These are phyloP conservation scores for Ogataea philodendri DNA, from an alignment of 805 yeast genomes.

Conservation along the genomic window DNA sequence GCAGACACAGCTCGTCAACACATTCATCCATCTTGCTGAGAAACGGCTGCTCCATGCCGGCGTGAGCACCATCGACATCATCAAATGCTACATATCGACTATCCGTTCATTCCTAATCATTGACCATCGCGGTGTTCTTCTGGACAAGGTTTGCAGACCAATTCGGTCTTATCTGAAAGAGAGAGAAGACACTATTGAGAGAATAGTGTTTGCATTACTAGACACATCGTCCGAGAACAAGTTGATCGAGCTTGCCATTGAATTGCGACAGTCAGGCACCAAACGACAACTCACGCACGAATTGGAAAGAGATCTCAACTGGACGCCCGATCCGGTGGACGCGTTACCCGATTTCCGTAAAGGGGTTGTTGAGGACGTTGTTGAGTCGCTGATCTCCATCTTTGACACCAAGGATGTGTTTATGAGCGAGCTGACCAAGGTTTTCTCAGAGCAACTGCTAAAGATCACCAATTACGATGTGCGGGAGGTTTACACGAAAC, in stretches of 20 bases:
- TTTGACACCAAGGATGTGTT: conserved; percentile 69
- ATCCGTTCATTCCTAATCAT: conserved; percentile 67
- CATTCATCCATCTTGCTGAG: conserved; percentile 46
- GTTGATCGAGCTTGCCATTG: conserved; percentile 53
- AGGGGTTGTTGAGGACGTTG: conserved; percentile 59
- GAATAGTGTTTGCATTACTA: conserved; percentile 70
- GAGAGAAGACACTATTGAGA: conserved; percentile 68
- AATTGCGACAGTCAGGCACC: conserved; percentile 40
- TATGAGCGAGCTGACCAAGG: conserved; percentile 58
- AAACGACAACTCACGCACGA: conserved; percentile 32
- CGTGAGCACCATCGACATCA: conserved; percentile 69
- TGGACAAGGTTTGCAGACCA: conserved; percentile 76
- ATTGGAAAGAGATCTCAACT: conserved; percentile 48
- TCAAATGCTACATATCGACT: conserved; percentile 66
- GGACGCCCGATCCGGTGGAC: conserved; percentile 88
- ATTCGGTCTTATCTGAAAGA: conserved; percentile 69
- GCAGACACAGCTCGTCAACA: conserved; percentile 48
- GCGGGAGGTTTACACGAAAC: conserved; percentile 38
- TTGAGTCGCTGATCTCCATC: conserved; percentile 68
- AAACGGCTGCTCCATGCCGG: conserved; percentile 70
- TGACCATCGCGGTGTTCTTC: conserved; percentile 84
- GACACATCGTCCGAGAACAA: conserved; percentile 41
- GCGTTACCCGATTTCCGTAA: conserved; percentile 82
- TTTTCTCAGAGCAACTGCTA: conserved; percentile 59
- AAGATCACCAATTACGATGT: conserved; percentile 40